Evolutionary conservation across 73 alveolate species (phyloP).

Genomic region (Paramecium sonneborni): DNA sequence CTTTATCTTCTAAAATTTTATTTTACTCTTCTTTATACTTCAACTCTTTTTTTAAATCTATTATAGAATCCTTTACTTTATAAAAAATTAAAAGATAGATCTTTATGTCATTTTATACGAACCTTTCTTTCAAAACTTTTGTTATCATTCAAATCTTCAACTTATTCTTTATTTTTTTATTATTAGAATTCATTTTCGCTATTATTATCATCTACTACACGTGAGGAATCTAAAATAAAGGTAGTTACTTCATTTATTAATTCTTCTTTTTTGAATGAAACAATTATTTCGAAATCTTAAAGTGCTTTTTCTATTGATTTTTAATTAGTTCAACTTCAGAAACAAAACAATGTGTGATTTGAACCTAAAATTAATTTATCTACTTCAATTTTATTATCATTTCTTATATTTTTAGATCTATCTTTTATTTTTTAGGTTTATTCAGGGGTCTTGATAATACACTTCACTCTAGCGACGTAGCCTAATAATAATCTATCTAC

Average conservation of each 20-base stretch:
- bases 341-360: not conserved
- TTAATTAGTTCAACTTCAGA: not conserved
- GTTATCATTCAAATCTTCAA: not conserved
- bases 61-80: not conserved
- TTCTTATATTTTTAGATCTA: not conserved
- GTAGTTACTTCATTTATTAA: not conserved
- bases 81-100: not conserved
- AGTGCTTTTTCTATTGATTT: not conserved
- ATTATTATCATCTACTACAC: not conserved
- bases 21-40: not conserved
- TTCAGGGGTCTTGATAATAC: not conserved
- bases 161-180: not conserved
- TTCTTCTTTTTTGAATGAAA: not conserved
- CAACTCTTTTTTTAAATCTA: not conserved
- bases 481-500: conserved; percentile 42
- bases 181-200: not conserved
- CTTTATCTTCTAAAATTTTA: not conserved
- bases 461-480: conserved; percentile 27
- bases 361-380: not conserved
- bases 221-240: conserved; percentile 33
- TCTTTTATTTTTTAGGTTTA: not conserved
- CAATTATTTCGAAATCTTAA: not conserved
- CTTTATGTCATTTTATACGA: not conserved
- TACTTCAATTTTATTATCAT: not conserved
- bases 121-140: not conserved